phyloP scores from a whole-genome alignment of 225 moss, liverwort and hornwort species.

The Antitrichia curtipendula region DNA sequence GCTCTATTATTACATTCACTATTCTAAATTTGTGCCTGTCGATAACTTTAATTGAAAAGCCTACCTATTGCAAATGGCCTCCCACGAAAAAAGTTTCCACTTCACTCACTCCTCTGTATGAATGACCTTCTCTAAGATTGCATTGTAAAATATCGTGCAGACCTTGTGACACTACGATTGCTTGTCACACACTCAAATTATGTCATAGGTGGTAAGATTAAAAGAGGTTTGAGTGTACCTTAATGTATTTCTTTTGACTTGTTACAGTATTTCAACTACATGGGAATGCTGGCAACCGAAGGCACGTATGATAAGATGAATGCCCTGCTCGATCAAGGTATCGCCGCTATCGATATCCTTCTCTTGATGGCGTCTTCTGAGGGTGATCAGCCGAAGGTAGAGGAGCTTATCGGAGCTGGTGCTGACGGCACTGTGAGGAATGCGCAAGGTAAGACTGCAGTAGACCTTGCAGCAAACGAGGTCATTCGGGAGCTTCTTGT shows the following conservation, averaged over 20 bases:
- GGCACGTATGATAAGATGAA: constrained; percentile 94
- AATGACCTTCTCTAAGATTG: no score
- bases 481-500: constrained; percentile 52
- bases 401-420: constrained; percentile 53
- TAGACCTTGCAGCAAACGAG: constrained; percentile 66
- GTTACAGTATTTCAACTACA: constrained; percentile 90
- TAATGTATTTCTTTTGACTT: neutral
- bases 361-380: constrained; percentile 77
- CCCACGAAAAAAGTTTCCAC: neutral
- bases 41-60: neutral
- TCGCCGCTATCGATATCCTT: constrained; percentile 69
- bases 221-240: neutral
- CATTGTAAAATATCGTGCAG: neutral
- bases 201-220: neutral
- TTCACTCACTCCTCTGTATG: neutral
- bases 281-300: constrained; percentile 97
- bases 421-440: constrained; percentile 61
- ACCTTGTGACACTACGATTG: neutral
- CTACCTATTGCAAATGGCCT: neutral
- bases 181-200: neutral
- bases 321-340: constrained; percentile 56
- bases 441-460: constrained; percentile 52
- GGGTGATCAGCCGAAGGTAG: constrained; percentile 85
- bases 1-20: neutral
- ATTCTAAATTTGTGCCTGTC: neutral